Evolutionary conservation across 441 rosid genomes (phyloP).

Genomic region (Omphalea diandra): DNA sequence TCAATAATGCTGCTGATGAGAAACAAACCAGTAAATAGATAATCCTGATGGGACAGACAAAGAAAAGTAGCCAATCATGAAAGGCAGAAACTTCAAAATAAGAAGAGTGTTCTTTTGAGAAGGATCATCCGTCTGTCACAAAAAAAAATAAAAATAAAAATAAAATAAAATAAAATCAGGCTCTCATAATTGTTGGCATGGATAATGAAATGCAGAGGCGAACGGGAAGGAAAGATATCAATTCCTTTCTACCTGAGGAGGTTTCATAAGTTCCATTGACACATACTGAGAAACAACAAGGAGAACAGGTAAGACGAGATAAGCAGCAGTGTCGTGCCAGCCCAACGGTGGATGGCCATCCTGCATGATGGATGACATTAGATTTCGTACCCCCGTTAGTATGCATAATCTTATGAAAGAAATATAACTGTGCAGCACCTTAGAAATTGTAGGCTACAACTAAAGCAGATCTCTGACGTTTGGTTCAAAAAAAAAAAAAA

Average conservation of each 20-base stretch:
- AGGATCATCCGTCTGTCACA: slow-evolving; percentile 85
- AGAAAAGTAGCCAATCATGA: slow-evolving; percentile 95
- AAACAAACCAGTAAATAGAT: slow-evolving; percentile 92
- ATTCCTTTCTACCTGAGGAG: slow-evolving; percentile 73
- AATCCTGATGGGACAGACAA: slow-evolving; percentile 96
- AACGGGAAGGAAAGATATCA: slow-evolving; percentile 17
- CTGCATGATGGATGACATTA: slow-evolving; percentile 46
- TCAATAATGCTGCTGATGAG: slow-evolving; percentile 17
- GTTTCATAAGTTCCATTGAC: slow-evolving; percentile 98
- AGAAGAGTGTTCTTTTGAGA: slow-evolving; percentile 90
- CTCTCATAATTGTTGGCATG: slow-evolving; percentile 22
- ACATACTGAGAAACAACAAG: slow-evolving; percentile 81
- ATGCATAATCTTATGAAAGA: slow-evolving; percentile 7
- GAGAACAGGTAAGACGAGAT: slow-evolving; percentile 93
- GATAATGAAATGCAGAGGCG: slow-evolving; percentile 13
- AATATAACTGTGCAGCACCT: not conserved
- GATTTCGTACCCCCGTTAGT: slow-evolving; percentile 21
- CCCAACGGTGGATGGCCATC: slow-evolving; percentile 97
- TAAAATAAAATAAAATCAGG: too few species aligned
- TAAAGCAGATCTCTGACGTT: not conserved
- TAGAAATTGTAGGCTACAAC: not conserved
- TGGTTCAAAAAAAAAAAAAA: too few species aligned
- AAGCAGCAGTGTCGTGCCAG: slow-evolving; percentile 86
- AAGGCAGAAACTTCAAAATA: slow-evolving; percentile 91
- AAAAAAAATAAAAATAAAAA: too few species aligned